Percentiles rank a stretch among this genome's conserved stretches.
These are phyloP conservation scores for Phragmites australis DNA, from an alignment of 176 grass and related monocot genomes.

Conservation along the genomic window DNA sequence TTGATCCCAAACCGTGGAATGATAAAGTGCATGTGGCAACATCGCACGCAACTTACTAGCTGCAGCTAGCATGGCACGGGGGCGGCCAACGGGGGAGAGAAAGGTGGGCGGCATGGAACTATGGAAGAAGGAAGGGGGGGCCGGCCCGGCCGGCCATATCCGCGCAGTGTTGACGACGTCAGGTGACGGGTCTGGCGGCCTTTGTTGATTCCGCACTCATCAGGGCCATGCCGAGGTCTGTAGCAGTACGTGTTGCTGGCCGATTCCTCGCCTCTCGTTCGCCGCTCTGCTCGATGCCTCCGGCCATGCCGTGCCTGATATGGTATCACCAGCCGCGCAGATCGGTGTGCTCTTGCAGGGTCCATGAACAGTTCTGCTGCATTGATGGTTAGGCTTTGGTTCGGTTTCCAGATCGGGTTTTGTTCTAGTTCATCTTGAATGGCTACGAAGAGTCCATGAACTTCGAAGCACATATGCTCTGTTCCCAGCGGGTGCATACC, in stretches of 20 bases:
- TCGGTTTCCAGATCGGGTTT: not conserved
- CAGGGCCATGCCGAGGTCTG: not conserved
- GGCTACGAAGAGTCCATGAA: too few relatives aligned
- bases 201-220: slow-evolving; percentile 5
- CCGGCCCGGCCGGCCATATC: slow-evolving; percentile 24
- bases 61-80: not conserved
- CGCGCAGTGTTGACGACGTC: slow-evolving; percentile 26
- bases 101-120: slow-evolving; percentile 19
- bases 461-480: too few relatives aligned
- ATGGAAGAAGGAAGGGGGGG: not conserved
- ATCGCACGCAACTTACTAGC: not conserved
- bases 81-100: slow-evolving; percentile 21
- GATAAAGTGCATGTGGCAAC: not conserved
- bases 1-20: too few relatives aligned
- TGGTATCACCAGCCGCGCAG: not conserved
- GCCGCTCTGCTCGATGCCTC: not conserved
- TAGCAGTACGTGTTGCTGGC: not conserved
- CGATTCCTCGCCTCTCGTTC: slow-evolving; percentile 27
- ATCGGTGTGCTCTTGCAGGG: not conserved
- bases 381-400: not conserved
- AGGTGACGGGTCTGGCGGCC: slow-evolving; percentile 3
- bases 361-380: not conserved
- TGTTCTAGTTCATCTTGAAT: too few relatives aligned
- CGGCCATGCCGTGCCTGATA: slow-evolving; percentile 18
- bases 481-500: not conserved